A percentile compares a stretch with the other conserved stretches of the same genome.
Conservation (phyloP, 495 filamentous ascomycete species). For the Bacidia rubella region DNA sequence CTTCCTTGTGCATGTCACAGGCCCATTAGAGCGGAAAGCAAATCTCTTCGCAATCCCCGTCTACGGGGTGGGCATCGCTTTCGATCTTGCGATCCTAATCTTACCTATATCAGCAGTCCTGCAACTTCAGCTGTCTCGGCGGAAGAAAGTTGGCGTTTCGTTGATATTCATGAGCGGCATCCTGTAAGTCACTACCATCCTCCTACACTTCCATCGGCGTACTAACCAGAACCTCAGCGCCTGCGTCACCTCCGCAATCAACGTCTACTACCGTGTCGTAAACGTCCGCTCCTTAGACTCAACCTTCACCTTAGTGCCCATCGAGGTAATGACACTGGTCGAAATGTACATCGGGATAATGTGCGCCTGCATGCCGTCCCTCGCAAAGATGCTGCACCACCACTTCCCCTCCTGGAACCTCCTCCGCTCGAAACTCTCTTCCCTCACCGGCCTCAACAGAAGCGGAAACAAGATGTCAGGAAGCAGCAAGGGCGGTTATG, state of each 20-base stretch:
- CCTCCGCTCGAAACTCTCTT: neutral
- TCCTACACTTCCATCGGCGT: neutral
- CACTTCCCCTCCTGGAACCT: neutral
- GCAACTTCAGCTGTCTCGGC: conserved; percentile 6
- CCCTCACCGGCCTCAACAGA: neutral
- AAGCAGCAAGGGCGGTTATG: no score
- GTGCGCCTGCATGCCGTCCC: conserved; percentile 11
- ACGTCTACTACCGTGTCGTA: conserved; percentile 1
- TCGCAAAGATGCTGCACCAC: neutral
- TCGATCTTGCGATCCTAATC: conserved; percentile 10
- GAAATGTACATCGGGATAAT: conserved; percentile 11
- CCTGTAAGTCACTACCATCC: neutral
- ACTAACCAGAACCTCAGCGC: neutral
- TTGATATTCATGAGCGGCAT: conserved; percentile 11
- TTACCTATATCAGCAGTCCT: conserved; percentile 8
- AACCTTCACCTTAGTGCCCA: neutral
- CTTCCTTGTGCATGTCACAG: neutral
- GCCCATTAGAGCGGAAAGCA: neutral
- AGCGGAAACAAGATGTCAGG: neutral
- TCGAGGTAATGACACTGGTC: neutral
- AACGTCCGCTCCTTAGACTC: neutral
- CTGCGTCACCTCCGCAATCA: conserved; percentile 4
- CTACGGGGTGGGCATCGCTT: neutral
- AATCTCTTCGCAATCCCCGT: neutral
- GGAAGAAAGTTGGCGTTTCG: conserved; percentile 9